Evolutionary conservation across 768 basidiomycete species (phyloP), one percentile per base, ranked within the genome.

Genomic region (Kwoniella europaea): DNA sequence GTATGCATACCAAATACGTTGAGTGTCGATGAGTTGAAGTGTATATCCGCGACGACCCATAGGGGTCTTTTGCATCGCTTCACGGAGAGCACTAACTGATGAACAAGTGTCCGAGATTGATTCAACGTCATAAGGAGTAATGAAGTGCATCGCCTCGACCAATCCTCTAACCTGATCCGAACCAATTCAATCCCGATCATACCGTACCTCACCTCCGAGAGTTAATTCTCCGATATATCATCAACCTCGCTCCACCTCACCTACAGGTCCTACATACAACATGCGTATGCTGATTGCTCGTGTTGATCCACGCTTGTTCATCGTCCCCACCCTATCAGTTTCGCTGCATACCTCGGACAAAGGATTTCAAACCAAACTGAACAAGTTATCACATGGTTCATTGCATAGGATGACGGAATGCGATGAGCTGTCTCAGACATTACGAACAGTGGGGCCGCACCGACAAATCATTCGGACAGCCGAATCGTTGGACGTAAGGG

Each of bases 381-480:
- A n/a, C n/a, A n/a, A n/a, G n/a, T n/a, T n/a, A n/a, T n/a, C n/a
- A n/a, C 18, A 35, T 58, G 57, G 22, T 42, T 58, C 22, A 29
- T 27, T 27, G 27, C 57, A 58, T 35, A 58, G 57, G 57, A 58
- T 58, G 57, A 58, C 20, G 57, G 7, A 58, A 58, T 58, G 57
- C 57, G 57, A 27, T 58, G 57, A 29, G 6, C 35, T 35, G 5
- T 35, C 35, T 35, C 24, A 22, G 1, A 10, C 12, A 15, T 27
- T 18, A 50, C 46, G 12, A 13, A 50, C 46, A 50, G 46, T 50
- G 46, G 46, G 46, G 46, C 46, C 12, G 46, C 46, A 50, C 46
- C 46, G 46, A 58, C 13, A 5, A n/a, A 16, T 27, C 16, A 22
- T 56, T 58, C 57, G 57, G 57, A 35, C 29, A 35, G 12, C 57